Evolutionary conservation across 352 stramenopile genomes (phyloP).

Genomic region (Stephanocyclus meneghinianus): DNA sequence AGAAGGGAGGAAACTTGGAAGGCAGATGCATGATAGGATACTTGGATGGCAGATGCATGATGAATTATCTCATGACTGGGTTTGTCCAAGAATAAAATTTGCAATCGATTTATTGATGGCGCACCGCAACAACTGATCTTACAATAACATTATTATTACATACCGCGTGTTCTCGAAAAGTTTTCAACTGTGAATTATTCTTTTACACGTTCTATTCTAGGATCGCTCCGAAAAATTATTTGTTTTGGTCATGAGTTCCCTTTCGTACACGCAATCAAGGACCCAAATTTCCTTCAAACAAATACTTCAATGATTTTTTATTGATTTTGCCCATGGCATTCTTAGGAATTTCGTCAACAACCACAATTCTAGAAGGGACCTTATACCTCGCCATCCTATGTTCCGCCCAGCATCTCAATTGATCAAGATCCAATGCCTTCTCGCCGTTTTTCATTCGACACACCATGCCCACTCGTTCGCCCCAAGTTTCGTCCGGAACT

Average conservation of each 20-base stretch:
- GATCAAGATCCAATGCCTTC: conserved; percentile 28
- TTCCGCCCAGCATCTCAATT: conserved; percentile 77
- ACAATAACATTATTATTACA: too few species aligned
- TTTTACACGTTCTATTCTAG: neutral
- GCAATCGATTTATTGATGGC: too few species aligned
- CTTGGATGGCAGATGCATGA: too few species aligned
- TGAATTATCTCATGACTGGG: too few species aligned
- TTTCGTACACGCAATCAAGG: neutral
- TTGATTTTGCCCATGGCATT: conserved; percentile 93
- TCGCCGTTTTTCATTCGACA: conserved; percentile 55
- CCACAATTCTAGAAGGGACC: conserved; percentile 82
- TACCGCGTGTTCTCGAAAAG: too few species aligned
- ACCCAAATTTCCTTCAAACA: conserved; percentile 30
- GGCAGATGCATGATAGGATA: neutral
- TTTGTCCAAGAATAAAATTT: too few species aligned
- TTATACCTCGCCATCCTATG: conserved; percentile 86
- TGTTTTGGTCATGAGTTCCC: too few species aligned
- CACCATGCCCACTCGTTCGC: conserved; percentile 85
- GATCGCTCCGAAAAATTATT: too few species aligned
- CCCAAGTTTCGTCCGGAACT: conserved; percentile 85
- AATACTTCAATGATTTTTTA: conserved; percentile 86
- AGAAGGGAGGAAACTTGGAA: conserved; percentile 66
- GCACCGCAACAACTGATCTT: too few species aligned
- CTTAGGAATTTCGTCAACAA: conserved; percentile 87
- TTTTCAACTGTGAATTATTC: neutral